These are phyloP conservation scores for Penicillium subrubescens DNA, from an alignment of 495 filamentous ascomycete species.

Conservation along the genomic window DNA sequence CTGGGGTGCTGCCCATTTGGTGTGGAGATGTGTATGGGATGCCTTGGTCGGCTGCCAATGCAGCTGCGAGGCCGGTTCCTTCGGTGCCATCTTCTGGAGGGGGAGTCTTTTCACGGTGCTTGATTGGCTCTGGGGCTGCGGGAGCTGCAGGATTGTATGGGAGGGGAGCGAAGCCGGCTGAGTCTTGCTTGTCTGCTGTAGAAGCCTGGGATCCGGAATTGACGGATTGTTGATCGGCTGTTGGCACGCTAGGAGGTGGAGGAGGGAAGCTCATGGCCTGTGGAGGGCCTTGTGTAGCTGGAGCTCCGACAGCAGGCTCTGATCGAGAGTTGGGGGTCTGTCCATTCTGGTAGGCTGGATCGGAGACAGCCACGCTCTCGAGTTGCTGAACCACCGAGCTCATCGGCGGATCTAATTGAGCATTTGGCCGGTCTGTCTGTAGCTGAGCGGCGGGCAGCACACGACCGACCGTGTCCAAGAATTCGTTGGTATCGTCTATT, in stretches of 20 bases:
- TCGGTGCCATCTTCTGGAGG: conserved; percentile 70
- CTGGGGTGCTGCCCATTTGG: conserved; percentile 32
- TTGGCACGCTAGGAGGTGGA: conserved; percentile 47
- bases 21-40: conserved; percentile 43
- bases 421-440: conserved; percentile 44
- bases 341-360: conserved; percentile 59
- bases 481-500: conserved; percentile 69
- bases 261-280: conserved; percentile 33
- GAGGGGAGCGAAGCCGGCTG: conserved; percentile 64
- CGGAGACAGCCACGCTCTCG: conserved; percentile 75
- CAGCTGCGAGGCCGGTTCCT: conserved; percentile 71
- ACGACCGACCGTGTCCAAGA: conserved; percentile 65
- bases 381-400: conserved; percentile 84
- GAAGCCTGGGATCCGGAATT: conserved; percentile 30
- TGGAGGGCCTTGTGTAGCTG: conserved; percentile 31
- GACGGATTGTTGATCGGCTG: conserved; percentile 26
- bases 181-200: conserved; percentile 40
- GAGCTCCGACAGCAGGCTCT: conserved; percentile 35
- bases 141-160: conserved; percentile 92
- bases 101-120: conserved; percentile 87
- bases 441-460: conserved; percentile 62
- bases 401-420: conserved; percentile 55
- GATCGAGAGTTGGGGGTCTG: conserved; percentile 52
- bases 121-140: conserved; percentile 78
- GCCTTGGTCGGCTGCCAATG: conserved; percentile 64